Evolutionary conservation across 805 yeast genomes (phyloP).

Genomic region (Kockiozyma suomiensis): DNA sequence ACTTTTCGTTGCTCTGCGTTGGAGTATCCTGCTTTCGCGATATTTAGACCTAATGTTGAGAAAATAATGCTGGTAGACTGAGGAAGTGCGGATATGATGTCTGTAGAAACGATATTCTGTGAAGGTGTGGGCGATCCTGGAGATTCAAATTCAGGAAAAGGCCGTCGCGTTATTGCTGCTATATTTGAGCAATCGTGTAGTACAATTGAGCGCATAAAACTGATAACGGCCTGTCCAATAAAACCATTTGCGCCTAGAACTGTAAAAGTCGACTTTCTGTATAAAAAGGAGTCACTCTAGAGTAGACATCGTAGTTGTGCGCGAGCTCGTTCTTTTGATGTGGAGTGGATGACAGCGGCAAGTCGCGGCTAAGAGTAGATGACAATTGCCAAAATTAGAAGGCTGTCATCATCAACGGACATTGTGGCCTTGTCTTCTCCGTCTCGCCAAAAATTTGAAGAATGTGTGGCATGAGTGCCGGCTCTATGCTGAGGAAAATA

Average conservation of each 20-base stretch:
- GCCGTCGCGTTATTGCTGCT: constrained; percentile 35
- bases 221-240: constrained; percentile 63
- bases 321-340: too few relatives aligned
- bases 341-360: too few relatives aligned
- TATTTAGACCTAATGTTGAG: constrained; percentile 77
- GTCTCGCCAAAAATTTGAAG: too few relatives aligned
- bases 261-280: constrained; percentile 16
- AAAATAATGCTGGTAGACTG: constrained; percentile 44
- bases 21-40: constrained; percentile 61
- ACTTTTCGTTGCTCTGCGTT: constrained; percentile 65
- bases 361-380: too few relatives aligned
- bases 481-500: too few relatives aligned
- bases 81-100: constrained; percentile 39
- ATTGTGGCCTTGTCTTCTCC: too few relatives aligned
- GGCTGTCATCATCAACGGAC: too few relatives aligned
- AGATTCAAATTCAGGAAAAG: constrained; percentile 1
- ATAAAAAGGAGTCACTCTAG: too few relatives aligned
- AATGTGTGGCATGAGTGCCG: too few relatives aligned
- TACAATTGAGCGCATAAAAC: constrained; percentile 46
- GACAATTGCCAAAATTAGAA: too few relatives aligned
- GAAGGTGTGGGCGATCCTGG: constrained; percentile 54
- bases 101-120: constrained; percentile 40
- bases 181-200: constrained; percentile 50
- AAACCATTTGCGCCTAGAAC: constrained; percentile 77
- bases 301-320: too few relatives aligned